These are phyloP conservation scores for Solanum sitiens DNA, from an alignment of 257 asterid species.

Conservation along the genomic window DNA sequence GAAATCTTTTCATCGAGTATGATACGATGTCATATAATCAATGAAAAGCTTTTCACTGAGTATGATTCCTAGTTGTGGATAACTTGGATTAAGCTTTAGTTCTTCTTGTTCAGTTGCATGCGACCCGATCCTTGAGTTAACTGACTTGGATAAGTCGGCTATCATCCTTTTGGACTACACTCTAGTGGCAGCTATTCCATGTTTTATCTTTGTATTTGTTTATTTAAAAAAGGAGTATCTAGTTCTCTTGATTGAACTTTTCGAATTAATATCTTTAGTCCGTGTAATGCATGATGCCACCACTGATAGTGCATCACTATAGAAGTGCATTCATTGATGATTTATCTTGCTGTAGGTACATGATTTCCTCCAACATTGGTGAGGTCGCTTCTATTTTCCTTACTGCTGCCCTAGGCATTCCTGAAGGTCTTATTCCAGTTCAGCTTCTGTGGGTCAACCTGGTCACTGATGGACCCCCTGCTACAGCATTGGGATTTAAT, in stretches of 20 bases:
- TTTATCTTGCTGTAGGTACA: conserved; percentile 52
- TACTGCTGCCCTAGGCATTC: conserved; percentile 94
- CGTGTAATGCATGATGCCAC: neutral
- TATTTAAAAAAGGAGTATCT: neutral
- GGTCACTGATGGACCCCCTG: conserved; percentile 99
- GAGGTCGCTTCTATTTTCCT: conserved; percentile 92
- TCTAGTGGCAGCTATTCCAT: neutral
- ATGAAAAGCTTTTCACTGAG: neutral
- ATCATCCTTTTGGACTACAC: neutral
- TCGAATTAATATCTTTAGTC: neutral
- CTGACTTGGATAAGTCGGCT: neutral
- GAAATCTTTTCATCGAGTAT: neutral
- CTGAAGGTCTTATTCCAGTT: conserved; percentile 96
- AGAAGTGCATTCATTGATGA: neutral
- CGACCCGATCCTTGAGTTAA: neutral
- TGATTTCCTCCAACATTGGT: conserved; percentile 98
- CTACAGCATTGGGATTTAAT: conserved; percentile 97
- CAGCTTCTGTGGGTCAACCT: conserved; percentile 98
- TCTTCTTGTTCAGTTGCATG: neutral
- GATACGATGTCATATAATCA: neutral
- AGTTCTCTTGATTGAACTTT: neutral
- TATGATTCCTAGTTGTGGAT: neutral
- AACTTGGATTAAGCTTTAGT: neutral
- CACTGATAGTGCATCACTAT: neutral
- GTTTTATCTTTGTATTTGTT: neutral